Percentiles rank a stretch among this genome's conserved stretches.
Conservation (phyloP, 306 rosid species). For the cucumber (Cucumis sativus) region Cucumber_9930_V3 NC_026656.2:20447001-20447500, state of each 20-base stretch:
- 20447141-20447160: neutral
- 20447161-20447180: neutral
- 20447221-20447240: neutral
- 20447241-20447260: neutral
- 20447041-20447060: conserved; percentile 99
- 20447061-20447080: conserved; percentile 95
- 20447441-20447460: conserved; percentile 50
- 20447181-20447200: neutral
- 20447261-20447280: conserved; percentile 1
- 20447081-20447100: conserved; percentile 41
- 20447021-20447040: conserved; percentile 94
- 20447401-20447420: conserved; percentile 17
- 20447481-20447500: neutral
- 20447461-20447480: conserved; percentile 50
- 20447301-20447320: neutral
- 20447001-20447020: conserved; percentile 74
- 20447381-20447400: conserved; percentile 6
- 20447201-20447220: neutral
- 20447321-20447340: neutral
- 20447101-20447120: neutral
- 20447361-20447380: neutral
- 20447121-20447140: neutral
- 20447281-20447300: neutral
- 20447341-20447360: neutral
- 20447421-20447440: conserved; percentile 1